Percentiles rank a stretch among this genome's conserved stretches.
Evolutionary conservation across 2,329 filamentous ascomycete genomes (phyloP).

Genomic region (Phialophora tarda): DNA sequence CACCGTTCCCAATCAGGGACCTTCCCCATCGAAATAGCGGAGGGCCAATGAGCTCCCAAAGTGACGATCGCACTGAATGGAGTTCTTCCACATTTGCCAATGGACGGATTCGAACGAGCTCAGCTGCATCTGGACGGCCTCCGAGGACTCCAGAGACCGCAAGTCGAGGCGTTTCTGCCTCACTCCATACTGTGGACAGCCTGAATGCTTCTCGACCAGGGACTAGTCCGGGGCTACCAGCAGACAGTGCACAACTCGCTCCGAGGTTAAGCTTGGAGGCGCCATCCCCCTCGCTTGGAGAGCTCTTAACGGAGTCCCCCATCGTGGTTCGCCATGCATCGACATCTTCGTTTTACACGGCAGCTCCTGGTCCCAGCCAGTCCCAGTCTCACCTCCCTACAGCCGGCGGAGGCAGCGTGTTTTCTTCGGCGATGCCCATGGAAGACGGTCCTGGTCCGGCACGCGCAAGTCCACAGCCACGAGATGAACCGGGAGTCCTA

Average conservation of each 20-base stretch:
- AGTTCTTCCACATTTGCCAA: conserved; percentile 57
- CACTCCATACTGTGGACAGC: conserved; percentile 31
- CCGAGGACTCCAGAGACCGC: conserved; percentile 30
- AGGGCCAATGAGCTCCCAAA: conserved; percentile 56
- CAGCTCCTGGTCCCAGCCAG: conserved; percentile 45
- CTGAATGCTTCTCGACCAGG: conserved; percentile 32
- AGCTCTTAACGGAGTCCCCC: conserved; percentile 29
- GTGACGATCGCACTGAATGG: conserved; percentile 43
- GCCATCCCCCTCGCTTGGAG: conserved; percentile 46
- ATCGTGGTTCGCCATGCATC: conserved; percentile 39
- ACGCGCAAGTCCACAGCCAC: conserved; percentile 41
- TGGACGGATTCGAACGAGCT: conserved; percentile 61
- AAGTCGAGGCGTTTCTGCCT: conserved; percentile 24
- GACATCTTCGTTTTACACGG: conserved; percentile 41
- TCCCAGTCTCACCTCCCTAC: conserved; percentile 61
- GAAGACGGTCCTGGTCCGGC: conserved; percentile 63
- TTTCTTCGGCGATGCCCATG: conserved; percentile 85
- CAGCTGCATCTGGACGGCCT: conserved; percentile 55
- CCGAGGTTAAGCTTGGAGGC: conserved; percentile 54
- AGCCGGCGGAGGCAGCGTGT: conserved; percentile 60
- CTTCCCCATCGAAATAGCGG: conserved; percentile 33
- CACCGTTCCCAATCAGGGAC: conserved; percentile 53
- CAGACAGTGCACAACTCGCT: conserved; percentile 42
- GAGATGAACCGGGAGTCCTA: conserved; percentile 66
- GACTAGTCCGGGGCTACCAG: conserved; percentile 31